These are phyloP conservation scores for Dendrobium catenatum DNA, from an alignment of 106 monocot species.

Conservation along the genomic window DNA sequence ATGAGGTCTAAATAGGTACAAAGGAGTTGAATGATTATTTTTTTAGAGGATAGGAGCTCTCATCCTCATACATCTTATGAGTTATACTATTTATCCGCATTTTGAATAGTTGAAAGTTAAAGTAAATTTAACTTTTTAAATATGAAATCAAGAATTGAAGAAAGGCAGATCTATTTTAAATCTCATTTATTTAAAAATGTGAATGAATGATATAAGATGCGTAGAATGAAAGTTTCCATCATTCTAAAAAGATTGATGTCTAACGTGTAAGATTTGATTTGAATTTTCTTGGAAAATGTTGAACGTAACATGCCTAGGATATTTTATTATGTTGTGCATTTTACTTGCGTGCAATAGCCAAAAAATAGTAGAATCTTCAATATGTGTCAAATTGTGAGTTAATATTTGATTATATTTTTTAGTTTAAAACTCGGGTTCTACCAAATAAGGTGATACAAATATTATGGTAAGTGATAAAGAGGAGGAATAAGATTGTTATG, in stretches of 20 bases:
- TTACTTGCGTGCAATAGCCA: not conserved
- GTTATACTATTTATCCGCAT: not conserved
- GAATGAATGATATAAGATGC: not conserved
- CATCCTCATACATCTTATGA: not conserved
- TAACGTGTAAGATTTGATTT: not conserved
- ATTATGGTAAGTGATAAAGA: no score
- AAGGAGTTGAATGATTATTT: not conserved
- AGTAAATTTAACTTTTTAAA: no score
- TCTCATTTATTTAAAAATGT: not conserved
- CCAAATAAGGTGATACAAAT: no score
- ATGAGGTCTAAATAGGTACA: not conserved
- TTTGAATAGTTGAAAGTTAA: not conserved
- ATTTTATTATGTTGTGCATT: not conserved
- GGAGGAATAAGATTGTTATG: no score
- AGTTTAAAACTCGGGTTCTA: no score
- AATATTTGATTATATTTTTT: no score
- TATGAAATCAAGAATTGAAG: no score
- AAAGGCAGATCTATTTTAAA: not conserved
- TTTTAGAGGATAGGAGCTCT: not conserved
- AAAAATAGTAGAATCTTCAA: not conserved
- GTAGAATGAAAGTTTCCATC: not conserved
- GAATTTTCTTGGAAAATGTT: not conserved
- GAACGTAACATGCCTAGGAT: not conserved
- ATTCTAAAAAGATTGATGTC: not conserved
- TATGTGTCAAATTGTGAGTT: not conserved